A percentile compares a stretch with the other conserved stretches of the same genome.
Evolutionary conservation across 179 eudicot genomes (phyloP).

Genomic region (Silene vulgaris): DNA sequence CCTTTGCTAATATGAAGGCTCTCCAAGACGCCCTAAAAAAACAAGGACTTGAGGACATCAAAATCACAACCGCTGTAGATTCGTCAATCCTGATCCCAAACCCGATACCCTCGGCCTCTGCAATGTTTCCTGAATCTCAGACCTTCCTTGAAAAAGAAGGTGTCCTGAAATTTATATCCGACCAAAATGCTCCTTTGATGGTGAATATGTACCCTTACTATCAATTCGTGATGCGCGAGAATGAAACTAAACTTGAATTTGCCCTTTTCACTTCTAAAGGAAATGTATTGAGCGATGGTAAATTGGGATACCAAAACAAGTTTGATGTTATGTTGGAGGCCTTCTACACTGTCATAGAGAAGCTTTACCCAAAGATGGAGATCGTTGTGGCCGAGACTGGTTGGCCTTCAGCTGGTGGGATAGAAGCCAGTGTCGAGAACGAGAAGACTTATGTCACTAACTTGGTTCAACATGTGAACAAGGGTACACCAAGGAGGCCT

Average conservation of each 20-base stretch:
- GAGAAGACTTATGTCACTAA: conserved; percentile 35
- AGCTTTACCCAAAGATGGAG: conserved; percentile 26
- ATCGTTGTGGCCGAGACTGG: conserved; percentile 54
- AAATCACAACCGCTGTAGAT: conserved; percentile 33
- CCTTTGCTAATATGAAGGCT: conserved; percentile 31
- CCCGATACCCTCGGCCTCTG: conserved; percentile 30
- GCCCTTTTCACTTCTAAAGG: conserved; percentile 28
- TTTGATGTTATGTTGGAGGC: conserved; percentile 42
- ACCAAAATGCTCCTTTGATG: conserved; percentile 24
- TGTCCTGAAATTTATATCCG: conserved; percentile 9
- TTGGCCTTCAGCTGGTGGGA: conserved; percentile 53
- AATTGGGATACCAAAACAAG: conserved; percentile 24
- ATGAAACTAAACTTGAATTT: conserved; percentile 14
- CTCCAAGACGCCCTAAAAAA: conserved; percentile 30
- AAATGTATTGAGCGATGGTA: conserved; percentile 20
- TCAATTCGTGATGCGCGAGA: not conserved
- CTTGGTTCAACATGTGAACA: conserved; percentile 37
- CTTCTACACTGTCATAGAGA: conserved; percentile 38
- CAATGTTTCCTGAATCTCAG: not conserved
- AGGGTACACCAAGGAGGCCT: conserved; percentile 52
- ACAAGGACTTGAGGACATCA: conserved; percentile 34
- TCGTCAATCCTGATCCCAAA: conserved; percentile 23
- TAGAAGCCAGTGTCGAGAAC: conserved; percentile 29
- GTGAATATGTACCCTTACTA: conserved; percentile 33
- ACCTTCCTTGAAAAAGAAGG: conserved; percentile 13